A percentile compares a stretch with the other conserved stretches of the same genome.
These are phyloP conservation scores for Fulvia fulva DNA, from an alignment of 2,329 filamentous ascomycete species.

Conservation along the genomic window DNA sequence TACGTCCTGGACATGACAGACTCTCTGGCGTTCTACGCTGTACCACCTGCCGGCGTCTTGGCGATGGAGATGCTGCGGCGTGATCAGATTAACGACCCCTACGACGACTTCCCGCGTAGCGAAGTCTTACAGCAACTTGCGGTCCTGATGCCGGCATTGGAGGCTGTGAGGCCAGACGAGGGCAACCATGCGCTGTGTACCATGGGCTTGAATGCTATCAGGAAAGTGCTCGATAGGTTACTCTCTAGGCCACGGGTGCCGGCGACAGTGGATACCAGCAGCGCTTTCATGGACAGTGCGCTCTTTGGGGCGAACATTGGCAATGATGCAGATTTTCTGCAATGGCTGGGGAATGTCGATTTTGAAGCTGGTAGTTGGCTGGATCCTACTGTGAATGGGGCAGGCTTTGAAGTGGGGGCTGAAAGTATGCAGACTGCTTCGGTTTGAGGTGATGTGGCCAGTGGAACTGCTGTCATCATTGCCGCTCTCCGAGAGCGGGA, in stretches of 20 bases:
- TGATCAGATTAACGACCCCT: constrained; percentile 9
- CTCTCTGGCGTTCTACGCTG: constrained; percentile 17
- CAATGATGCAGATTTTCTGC: constrained; percentile 21
- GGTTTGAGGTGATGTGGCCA: too few relatives aligned
- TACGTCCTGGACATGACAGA: constrained; percentile 17
- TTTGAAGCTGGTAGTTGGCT: too few relatives aligned
- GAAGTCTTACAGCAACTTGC: constrained; percentile 20
- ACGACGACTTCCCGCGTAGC: constrained; percentile 15
- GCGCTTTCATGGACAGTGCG: background rate
- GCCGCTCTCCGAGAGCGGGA: too few relatives aligned
- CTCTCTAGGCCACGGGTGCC: constrained; percentile 7
- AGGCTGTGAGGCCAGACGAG: constrained; percentile 15
- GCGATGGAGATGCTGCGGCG: constrained; percentile 20
- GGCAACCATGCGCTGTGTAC: constrained; percentile 18
- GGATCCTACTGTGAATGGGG: too few relatives aligned
- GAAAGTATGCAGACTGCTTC: too few relatives aligned
- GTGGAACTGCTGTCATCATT: too few relatives aligned
- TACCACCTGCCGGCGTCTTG: constrained; percentile 19
- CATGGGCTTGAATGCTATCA: constrained; percentile 20
- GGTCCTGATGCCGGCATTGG: constrained; percentile 14
- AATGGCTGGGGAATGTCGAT: constrained; percentile 18
- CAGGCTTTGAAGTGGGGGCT: too few relatives aligned
- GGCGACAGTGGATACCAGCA: background rate
- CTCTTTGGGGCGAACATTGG: constrained; percentile 14
- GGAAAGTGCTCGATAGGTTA: constrained; percentile 19